Percentiles rank a stretch among this genome's conserved stretches.
Conservation (phyloP, 2,329 filamentous ascomycete genomes). For the Domatiomyces globalis region DNA sequence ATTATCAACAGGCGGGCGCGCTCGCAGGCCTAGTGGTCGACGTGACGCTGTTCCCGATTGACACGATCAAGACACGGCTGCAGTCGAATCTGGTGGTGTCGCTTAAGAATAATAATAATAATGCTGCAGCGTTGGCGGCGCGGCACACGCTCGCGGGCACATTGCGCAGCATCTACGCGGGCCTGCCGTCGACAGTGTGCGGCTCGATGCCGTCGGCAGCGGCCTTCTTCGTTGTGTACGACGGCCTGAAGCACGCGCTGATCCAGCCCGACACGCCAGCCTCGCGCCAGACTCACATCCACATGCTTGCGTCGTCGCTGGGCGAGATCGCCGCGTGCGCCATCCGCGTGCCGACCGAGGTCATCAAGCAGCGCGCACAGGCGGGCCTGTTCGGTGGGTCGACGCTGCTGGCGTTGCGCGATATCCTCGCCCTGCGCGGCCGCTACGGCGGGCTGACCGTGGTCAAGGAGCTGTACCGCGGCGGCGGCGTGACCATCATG, state of each 20-base stretch:
- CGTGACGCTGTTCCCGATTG: slow-evolving; percentile 90
- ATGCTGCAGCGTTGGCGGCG: slow-evolving; percentile 36
- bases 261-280: slow-evolving; percentile 27
- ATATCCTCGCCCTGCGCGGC: slow-evolving; percentile 46
- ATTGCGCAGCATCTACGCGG: slow-evolving; percentile 83
- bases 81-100: slow-evolving; percentile 66
- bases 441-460: slow-evolving; percentile 33
- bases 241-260: slow-evolving; percentile 50
- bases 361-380: slow-evolving; percentile 93
- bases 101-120: slow-evolving; percentile 29
- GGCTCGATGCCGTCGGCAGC: slow-evolving; percentile 88
- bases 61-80: slow-evolving; percentile 95
- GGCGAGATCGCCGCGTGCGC: slow-evolving; percentile 89
- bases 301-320: slow-evolving; percentile 73
- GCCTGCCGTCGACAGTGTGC: slow-evolving; percentile 75
- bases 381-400: slow-evolving; percentile 65
- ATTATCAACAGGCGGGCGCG: slow-evolving; percentile 53
- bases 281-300: slow-evolving; percentile 32
- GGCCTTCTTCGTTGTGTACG: slow-evolving; percentile 95
- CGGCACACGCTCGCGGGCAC: slow-evolving; percentile 55
- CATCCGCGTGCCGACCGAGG: slow-evolving; percentile 85
- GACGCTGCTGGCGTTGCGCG: slow-evolving; percentile 50
- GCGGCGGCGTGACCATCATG: slow-evolving; percentile 83
- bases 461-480: slow-evolving; percentile 74
- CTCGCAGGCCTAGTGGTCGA: slow-evolving; percentile 92